Evolutionary conservation across 805 yeast genomes (phyloP).

Genomic region (Kazachstania psychrophila): DNA sequence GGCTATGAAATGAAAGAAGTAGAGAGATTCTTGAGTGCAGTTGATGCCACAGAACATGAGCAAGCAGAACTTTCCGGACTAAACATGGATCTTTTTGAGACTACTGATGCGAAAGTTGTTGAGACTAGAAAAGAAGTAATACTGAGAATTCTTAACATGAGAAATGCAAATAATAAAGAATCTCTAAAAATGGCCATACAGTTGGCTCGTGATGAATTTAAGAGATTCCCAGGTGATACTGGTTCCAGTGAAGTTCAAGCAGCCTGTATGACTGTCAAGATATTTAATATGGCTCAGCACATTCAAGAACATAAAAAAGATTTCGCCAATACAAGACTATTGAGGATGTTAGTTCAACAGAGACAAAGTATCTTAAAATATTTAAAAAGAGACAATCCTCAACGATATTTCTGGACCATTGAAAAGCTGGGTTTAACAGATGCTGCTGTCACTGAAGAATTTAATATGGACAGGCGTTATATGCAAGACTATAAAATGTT

Average conservation of each 20-base stretch:
- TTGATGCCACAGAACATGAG: constrained; percentile 24
- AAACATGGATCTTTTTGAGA: constrained; percentile 16
- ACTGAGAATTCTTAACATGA: constrained; percentile 61
- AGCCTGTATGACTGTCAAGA: constrained; percentile 74
- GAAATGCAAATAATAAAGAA: constrained; percentile 57
- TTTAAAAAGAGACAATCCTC: constrained; percentile 69
- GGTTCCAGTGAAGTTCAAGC: constrained; percentile 96
- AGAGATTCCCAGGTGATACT: constrained; percentile 78
- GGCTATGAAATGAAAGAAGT: constrained; percentile 56
- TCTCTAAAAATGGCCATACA: constrained; percentile 47
- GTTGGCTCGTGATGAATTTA: constrained; percentile 71
- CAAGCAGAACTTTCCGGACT: constrained; percentile 20
- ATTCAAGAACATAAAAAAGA: constrained; percentile 65
- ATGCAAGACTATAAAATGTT: constrained; percentile 70
- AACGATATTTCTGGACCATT: constrained; percentile 76
- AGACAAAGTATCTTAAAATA: constrained; percentile 79
- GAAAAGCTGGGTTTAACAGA: constrained; percentile 84
- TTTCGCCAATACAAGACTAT: constrained; percentile 52
- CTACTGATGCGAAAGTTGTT: constrained; percentile 32
- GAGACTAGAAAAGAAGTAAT: constrained; percentile 59
- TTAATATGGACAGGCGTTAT: constrained; percentile 68
- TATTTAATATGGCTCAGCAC: constrained; percentile 70
- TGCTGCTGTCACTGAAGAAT: constrained; percentile 66
- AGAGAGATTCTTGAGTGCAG: constrained; percentile 64
- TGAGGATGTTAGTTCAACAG: constrained; percentile 79